Evolutionary conservation across 179 eudicot genomes (phyloP), one percentile per base, ranked within the genome.

Genomic region (Heliamphora pulchella): DNA sequence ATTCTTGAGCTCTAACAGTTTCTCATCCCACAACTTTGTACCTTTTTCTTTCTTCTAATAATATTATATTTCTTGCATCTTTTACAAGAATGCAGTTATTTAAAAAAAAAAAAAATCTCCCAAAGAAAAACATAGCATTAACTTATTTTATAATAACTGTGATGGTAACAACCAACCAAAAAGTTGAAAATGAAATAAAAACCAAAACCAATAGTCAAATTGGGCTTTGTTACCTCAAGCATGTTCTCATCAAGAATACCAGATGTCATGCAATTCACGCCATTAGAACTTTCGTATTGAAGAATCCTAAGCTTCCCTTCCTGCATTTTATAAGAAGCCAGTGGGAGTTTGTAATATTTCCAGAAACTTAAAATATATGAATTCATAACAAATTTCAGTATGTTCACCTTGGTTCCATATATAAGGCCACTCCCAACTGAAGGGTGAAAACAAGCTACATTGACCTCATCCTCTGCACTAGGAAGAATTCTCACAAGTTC

Each of bases 231-330:
- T 55, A 58, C 98, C 97, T 93, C 94, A 50, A 89, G 82, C 90
- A 93, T 87, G 85, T 84, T 82, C 79, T 90, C 94, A 77, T 90
- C 90, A 17, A 85, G 85, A 84, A 81, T 82, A 86, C 77, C 86
- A 63, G 91, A 86, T 81, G 79, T 44, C 8, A 13, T 78, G 81
- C 79, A 82, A 78, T 81, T 84, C 63, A 74, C 41, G 79, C 85
- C 84, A 77, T 82, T 84, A 22, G 93, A 89, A 76, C 75, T 81
- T 84, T 92, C 93, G 74, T 82, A 90, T 72, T 94, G 97, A 68
- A 96, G 97, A 73, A 94, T 89, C 88, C 99, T 87, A 62, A 96
- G 97, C 88, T 92, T 96, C 73, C 99, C 99, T 88, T 96, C 99
- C 99, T 96, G 88, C 77, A 87, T 81, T 80, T 64, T 2, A 41